A percentile compares a stretch with the other conserved stretches of the same genome.
phyloP scores from a whole-genome alignment of 2,329 filamentous ascomycete species.

The Corinectria fuckeliana region DNA sequence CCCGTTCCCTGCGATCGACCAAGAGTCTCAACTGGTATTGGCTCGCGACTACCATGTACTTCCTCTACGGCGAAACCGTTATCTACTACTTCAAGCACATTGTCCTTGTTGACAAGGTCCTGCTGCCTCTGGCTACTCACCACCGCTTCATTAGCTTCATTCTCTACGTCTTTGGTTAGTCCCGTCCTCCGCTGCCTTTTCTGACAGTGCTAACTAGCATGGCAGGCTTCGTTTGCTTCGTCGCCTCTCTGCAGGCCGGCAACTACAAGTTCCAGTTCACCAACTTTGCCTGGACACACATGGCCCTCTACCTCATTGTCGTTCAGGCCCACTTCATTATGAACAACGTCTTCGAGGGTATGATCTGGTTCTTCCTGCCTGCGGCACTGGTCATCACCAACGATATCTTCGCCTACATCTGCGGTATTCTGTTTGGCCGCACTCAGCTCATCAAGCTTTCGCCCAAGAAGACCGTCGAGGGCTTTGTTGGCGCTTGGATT shows the following conservation, averaged over 20 bases:
- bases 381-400: slow-evolving; percentile 96
- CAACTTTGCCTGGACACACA: slow-evolving; percentile 99
- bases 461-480: slow-evolving; percentile 98
- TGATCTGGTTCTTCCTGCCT: slow-evolving; percentile 99
- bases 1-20: slow-evolving; percentile 88
- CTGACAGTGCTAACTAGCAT: slow-evolving; percentile 22
- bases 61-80: slow-evolving; percentile 96
- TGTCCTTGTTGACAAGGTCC: slow-evolving; percentile 89
- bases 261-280: slow-evolving; percentile 99
- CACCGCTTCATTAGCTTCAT: slow-evolving; percentile 99
- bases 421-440: slow-evolving; percentile 93
- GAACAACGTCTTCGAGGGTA: slow-evolving; percentile 99
- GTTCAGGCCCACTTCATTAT: slow-evolving; percentile 99
- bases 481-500: slow-evolving; percentile 95
- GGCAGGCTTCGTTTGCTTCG: slow-evolving; percentile 96
- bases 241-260: slow-evolving; percentile 90
- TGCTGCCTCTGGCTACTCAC: slow-evolving; percentile 93
- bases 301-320: slow-evolving; percentile 97
- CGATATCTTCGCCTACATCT: slow-evolving; percentile 98
- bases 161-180: slow-evolving; percentile 90
- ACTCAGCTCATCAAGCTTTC: slow-evolving; percentile 98
- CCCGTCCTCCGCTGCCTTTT: neutral
- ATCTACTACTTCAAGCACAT: slow-evolving; percentile 99
- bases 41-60: slow-evolving; percentile 99
- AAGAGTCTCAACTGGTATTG: slow-evolving; percentile 99